Conservation (phyloP, 2,329 filamentous ascomycete genomes). For the Pseudogymnoascus pannorum region DNA sequence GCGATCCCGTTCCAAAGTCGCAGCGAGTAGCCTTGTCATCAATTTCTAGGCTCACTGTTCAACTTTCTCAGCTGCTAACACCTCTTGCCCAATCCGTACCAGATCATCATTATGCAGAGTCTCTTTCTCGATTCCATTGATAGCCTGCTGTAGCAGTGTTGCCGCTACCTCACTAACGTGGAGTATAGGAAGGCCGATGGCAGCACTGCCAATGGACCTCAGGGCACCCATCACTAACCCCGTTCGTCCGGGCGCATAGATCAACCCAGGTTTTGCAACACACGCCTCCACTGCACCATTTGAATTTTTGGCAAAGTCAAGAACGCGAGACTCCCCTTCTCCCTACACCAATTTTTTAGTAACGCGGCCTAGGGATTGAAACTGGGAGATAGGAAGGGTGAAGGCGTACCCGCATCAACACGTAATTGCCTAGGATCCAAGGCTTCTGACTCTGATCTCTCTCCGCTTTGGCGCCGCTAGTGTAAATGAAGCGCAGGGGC, state of each 20-base stretch:
- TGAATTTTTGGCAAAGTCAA: conserved; percentile 35
- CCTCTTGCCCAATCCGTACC: conserved; percentile 30
- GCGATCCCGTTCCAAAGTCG: neutral
- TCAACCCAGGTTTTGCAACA: conserved; percentile 38
- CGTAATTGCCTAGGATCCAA: conserved; percentile 34
- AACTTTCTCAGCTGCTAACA: neutral
- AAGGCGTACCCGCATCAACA: conserved; percentile 39
- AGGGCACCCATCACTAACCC: conserved; percentile 17
- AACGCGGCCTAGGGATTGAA: neutral
- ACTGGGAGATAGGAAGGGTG: neutral
- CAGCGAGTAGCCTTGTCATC: neutral
- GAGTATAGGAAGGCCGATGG: conserved; percentile 31
- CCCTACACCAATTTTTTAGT: conserved; percentile 31
- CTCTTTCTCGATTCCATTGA: conserved; percentile 41
- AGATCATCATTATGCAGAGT: conserved; percentile 38
- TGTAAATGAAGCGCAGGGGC: conserved; percentile 42
- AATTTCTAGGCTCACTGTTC: neutral
- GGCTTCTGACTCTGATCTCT: conserved; percentile 40
- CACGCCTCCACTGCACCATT: conserved; percentile 32
- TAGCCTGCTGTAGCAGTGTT: conserved; percentile 37
- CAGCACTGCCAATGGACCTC: conserved; percentile 16
- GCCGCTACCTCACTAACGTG: conserved; percentile 33
- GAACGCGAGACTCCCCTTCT: conserved; percentile 37
- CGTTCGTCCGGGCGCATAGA: conserved; percentile 28
- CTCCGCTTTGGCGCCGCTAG: conserved; percentile 39